A percentile compares a stretch with the other conserved stretches of the same genome.
These are phyloP conservation scores for Yamadazyma pseudoaaseri DNA, from an alignment of 1,139 yeast species.

Conservation along the genomic window DNA sequence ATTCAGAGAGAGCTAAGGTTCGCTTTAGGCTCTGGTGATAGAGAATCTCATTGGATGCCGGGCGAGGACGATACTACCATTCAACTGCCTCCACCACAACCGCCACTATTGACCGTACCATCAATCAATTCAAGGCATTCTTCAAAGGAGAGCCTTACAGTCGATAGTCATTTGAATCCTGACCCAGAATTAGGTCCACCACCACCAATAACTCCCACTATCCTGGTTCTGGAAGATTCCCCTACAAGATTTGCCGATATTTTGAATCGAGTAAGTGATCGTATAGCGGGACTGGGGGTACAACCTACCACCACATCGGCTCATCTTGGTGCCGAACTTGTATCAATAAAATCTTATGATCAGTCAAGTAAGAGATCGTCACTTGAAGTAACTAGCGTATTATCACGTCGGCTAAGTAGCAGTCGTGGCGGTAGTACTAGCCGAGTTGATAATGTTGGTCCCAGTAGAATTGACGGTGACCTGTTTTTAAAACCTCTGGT, in stretches of 20 bases:
- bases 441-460: too few species aligned
- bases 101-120: too few species aligned
- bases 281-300: constrained; percentile 40
- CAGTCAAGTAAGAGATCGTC: constrained; percentile 1
- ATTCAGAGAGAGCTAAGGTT: constrained; percentile 35
- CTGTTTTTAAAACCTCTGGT: background rate
- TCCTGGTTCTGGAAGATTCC: too few species aligned
- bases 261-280: constrained; percentile 37
- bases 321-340: constrained; percentile 5
- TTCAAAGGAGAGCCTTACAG: background rate
- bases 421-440: too few species aligned
- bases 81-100: too few species aligned
- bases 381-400: constrained; percentile 1
- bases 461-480: too few species aligned
- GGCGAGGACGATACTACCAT: too few species aligned
- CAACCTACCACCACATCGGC: constrained; percentile 4
- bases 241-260: constrained; percentile 21
- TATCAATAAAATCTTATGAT: constrained; percentile 2
- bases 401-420: background rate
- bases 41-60: constrained; percentile 32
- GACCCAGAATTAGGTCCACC: too few species aligned
- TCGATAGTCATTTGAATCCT: too few species aligned
- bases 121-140: background rate
- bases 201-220: too few species aligned
- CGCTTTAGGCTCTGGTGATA: constrained; percentile 34